Percentiles rank a stretch among this genome's conserved stretches.
phyloP scores from a whole-genome alignment of 2,329 filamentous ascomycete genomes.

The Orbilia ellipsospora region DNA sequence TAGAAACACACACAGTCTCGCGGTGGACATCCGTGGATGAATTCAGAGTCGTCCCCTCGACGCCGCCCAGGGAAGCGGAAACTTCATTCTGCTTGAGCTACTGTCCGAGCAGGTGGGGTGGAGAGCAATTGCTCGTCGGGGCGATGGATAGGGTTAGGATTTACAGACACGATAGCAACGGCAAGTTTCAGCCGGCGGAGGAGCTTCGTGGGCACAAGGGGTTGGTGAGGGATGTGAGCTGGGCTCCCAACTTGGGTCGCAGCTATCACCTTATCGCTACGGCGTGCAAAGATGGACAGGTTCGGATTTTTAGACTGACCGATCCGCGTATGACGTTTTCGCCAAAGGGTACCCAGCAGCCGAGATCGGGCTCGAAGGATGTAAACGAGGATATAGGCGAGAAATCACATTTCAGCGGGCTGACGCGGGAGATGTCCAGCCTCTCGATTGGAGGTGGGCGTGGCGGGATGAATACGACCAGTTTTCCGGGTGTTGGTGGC shows the following conservation, averaged over 20 bases:
- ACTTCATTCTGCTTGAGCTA: slow-evolving; percentile 59
- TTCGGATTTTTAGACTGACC: slow-evolving; percentile 84
- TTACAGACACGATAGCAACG: slow-evolving; percentile 75
- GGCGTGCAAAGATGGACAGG: slow-evolving; percentile 88
- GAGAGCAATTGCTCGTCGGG: slow-evolving; percentile 75
- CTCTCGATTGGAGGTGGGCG: slow-evolving; percentile 42
- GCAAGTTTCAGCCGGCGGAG: slow-evolving; percentile 85
- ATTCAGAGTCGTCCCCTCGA: slow-evolving; percentile 56
- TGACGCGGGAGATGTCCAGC: slow-evolving; percentile 48
- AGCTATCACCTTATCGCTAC: slow-evolving; percentile 92
- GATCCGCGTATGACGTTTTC: slow-evolving; percentile 54
- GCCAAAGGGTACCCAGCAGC: slow-evolving; percentile 35
- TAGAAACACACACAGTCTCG: slow-evolving; percentile 59
- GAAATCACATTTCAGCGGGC: slow-evolving; percentile 50
- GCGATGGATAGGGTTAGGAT: slow-evolving; percentile 85
- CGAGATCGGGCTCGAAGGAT: slow-evolving; percentile 47
- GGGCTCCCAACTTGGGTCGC: slow-evolving; percentile 90
- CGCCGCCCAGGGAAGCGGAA: slow-evolving; percentile 57
- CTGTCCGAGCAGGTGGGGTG: slow-evolving; percentile 58
- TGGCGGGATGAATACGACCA: slow-evolving; percentile 18
- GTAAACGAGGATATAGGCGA: slow-evolving; percentile 34
- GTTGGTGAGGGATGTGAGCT: slow-evolving; percentile 86
- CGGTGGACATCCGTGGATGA: slow-evolving; percentile 59
- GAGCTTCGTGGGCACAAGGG: slow-evolving; percentile 78
- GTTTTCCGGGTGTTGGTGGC: slow-evolving; percentile 25